Percentiles rank a stretch among this genome's conserved stretches.
Conservation (phyloP, 1,139 yeast species). For the Magnusiomyces sp. region DNA sequence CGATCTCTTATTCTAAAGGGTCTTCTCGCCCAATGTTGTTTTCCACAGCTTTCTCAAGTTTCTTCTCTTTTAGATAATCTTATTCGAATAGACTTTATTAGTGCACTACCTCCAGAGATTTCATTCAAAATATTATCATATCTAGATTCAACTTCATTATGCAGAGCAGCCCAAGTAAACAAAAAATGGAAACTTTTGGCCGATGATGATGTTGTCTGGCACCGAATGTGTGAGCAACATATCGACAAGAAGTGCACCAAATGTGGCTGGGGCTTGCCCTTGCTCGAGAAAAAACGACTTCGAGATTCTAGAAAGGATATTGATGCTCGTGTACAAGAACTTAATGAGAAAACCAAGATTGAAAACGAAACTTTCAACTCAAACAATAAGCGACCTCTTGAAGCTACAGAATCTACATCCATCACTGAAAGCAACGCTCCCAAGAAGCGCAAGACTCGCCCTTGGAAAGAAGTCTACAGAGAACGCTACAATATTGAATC, state of each 20-base stretch:
- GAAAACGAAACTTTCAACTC: background rate
- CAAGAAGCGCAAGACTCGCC: conserved; percentile 44
- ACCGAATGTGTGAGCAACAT: conserved; percentile 96
- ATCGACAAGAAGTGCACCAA: conserved; percentile 94
- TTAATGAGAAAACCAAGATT: conserved; percentile 1
- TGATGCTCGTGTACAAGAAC: conserved; percentile 20
- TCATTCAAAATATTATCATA: conserved; percentile 78
- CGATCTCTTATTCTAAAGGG: conserved; percentile 76
- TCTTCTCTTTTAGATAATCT: conserved; percentile 70
- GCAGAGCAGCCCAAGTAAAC: conserved; percentile 90
- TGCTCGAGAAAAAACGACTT: conserved; percentile 44
- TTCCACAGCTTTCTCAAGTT: conserved; percentile 81
- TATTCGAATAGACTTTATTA: conserved; percentile 80
- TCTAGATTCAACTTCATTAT: conserved; percentile 81
- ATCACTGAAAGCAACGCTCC: background rate
- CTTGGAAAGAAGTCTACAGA: conserved; percentile 93
- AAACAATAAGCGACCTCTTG: conserved; percentile 2
- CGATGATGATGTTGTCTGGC: conserved; percentile 96
- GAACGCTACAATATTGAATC: conserved; percentile 86
- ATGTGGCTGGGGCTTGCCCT: conserved; percentile 98
- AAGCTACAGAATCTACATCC: background rate
- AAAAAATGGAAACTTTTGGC: conserved; percentile 80
- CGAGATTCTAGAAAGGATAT: conserved; percentile 29
- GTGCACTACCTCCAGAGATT: conserved; percentile 78
- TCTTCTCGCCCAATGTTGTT: conserved; percentile 80